Evolutionary conservation across 441 rosid species (phyloP).

Genomic region (Kokia cookei): DNA sequence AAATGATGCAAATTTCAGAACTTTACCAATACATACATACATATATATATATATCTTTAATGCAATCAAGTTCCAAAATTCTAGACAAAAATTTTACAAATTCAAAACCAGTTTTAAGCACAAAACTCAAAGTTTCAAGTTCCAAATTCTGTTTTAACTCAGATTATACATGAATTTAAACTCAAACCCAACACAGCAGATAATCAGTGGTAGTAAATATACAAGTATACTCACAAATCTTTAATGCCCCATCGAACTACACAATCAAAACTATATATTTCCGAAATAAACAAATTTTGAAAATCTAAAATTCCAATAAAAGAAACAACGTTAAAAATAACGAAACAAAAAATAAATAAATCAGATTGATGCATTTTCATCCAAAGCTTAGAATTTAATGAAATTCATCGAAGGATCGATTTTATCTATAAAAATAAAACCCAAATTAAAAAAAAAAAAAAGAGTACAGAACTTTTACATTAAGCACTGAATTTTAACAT

Average conservation of each 20-base stretch:
- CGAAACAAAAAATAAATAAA: background rate
- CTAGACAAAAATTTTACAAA: background rate
- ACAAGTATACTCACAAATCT: background rate
- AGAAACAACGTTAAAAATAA: background rate
- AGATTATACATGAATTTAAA: background rate
- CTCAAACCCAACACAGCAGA: background rate
- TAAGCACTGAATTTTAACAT: background rate
- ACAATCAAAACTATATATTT: background rate
- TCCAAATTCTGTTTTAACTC: background rate
- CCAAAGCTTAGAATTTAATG: background rate
- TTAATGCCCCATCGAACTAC: background rate
- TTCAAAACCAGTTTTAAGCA: background rate
- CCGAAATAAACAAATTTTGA: background rate
- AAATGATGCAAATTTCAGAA: background rate
- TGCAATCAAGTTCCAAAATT: background rate
- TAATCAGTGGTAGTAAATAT: background rate
- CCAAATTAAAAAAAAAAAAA: background rate
- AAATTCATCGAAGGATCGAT: background rate
- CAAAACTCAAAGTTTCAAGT: background rate
- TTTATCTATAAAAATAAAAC: background rate
- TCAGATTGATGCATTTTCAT: conserved; percentile 1
- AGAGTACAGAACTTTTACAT: background rate
- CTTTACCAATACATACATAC: background rate
- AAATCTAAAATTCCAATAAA: background rate
- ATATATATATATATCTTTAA: background rate